Conservation (phyloP, 2,329 filamentous ascomycete species). For the Epichloe gansuensis region DNA sequence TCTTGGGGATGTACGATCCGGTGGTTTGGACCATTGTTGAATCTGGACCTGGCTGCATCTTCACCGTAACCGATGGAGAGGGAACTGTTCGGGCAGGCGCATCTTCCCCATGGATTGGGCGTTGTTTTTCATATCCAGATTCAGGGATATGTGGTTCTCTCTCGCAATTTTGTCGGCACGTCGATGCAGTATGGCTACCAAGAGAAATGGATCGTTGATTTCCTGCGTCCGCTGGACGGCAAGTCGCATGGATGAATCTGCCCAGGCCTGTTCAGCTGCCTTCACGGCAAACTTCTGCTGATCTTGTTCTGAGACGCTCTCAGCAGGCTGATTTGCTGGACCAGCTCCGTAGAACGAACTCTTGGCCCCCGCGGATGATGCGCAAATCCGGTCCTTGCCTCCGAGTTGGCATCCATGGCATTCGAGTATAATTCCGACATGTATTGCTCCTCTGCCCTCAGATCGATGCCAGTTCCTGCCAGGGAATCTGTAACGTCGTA, state of each 20-base stretch:
- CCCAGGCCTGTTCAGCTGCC: slow-evolving; percentile 53
- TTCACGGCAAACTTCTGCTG: slow-evolving; percentile 57
- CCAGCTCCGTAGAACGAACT: slow-evolving; percentile 53
- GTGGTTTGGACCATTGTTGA: slow-evolving; percentile 49
- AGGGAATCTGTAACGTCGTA: slow-evolving; percentile 77
- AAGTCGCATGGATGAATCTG: slow-evolving; percentile 48
- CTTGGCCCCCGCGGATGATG: slow-evolving; percentile 40
- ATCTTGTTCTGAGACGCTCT: slow-evolving; percentile 29
- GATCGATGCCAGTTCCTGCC: slow-evolving; percentile 73
- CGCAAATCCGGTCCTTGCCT: slow-evolving; percentile 38
- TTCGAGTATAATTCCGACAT: slow-evolving; percentile 55
- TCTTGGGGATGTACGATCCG: slow-evolving; percentile 60
- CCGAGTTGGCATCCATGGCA: slow-evolving; percentile 29
- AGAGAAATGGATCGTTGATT: slow-evolving; percentile 60
- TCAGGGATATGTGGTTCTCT: slow-evolving; percentile 44
- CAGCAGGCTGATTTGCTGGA: slow-evolving; percentile 50
- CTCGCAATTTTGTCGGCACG: slow-evolving; percentile 45
- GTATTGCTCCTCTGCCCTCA: slow-evolving; percentile 76
- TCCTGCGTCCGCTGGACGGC: slow-evolving; percentile 54
- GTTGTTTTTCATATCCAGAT: slow-evolving; percentile 41
- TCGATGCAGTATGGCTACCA: slow-evolving; percentile 48
- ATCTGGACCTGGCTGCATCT: slow-evolving; percentile 46
- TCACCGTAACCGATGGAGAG: slow-evolving; percentile 40
- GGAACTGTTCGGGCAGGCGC: slow-evolving; percentile 36
- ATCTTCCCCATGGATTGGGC: slow-evolving; percentile 34